These are phyloP conservation scores for Paecilomyces fulvus DNA, from an alignment of 2,329 filamentous ascomycete genomes.

Conservation along the genomic window DNA sequence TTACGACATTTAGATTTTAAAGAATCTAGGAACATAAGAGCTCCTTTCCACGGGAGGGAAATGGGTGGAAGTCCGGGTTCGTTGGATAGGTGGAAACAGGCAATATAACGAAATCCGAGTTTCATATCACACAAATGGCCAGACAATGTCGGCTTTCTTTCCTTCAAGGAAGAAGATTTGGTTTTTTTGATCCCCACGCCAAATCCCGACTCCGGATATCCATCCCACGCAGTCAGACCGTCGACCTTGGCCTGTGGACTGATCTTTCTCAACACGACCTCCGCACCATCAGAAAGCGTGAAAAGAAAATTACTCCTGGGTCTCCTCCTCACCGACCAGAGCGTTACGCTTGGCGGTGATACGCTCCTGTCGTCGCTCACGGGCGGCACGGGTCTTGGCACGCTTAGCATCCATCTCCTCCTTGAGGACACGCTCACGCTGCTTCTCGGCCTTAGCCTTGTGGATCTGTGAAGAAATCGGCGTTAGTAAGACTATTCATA, in stretches of 20 bases:
- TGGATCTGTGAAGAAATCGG: slow-evolving; percentile 62
- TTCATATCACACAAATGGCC: neutral
- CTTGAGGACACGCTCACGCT: slow-evolving; percentile 89
- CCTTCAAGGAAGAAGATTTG: neutral
- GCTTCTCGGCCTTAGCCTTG: slow-evolving; percentile 99
- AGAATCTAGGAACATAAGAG: neutral
- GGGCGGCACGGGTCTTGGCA: slow-evolving; percentile 99
- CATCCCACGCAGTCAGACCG: neutral
- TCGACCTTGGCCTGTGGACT: slow-evolving; percentile 1
- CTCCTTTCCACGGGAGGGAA: neutral
- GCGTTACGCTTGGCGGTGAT: slow-evolving; percentile 83
- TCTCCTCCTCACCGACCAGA: slow-evolving; percentile 54
- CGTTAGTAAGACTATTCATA: neutral
- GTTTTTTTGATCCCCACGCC: neutral
- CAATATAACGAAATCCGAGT: neutral
- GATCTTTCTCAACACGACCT: slow-evolving; percentile 23
- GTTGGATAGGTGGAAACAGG: neutral
- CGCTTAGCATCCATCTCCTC: slow-evolving; percentile 99
- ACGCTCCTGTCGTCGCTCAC: slow-evolving; percentile 96
- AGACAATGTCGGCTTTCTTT: neutral
- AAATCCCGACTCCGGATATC: neutral
- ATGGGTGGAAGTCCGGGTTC: neutral
- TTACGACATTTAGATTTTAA: slow-evolving; percentile 1
- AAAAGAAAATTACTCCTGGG: slow-evolving; percentile 35
- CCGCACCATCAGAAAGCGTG: slow-evolving; percentile 28